Evolutionary conservation across 768 basidiomycete genomes (phyloP).

Genomic region (Mycena alexandri): DNA sequence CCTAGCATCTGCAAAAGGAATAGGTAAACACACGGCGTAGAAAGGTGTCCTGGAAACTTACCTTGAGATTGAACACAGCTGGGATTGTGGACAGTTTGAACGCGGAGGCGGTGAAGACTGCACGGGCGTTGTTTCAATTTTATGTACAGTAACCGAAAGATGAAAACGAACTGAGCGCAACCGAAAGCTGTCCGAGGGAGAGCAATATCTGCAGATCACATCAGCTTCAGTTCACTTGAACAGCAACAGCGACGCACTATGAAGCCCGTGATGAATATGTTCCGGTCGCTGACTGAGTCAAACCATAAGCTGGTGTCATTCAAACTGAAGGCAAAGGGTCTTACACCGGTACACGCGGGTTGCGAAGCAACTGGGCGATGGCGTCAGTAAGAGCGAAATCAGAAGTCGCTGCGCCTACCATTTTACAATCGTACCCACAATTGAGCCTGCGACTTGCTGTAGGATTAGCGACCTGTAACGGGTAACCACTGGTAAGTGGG

Average conservation of each 20-base stretch:
- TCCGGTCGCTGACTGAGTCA: constrained; percentile 67
- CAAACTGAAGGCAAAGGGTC: constrained; percentile 28
- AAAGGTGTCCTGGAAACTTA: constrained; percentile 40
- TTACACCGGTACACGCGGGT: constrained; percentile 76
- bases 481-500: not conserved
- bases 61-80: constrained; percentile 60
- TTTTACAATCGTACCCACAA: constrained; percentile 73
- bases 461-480: constrained; percentile 63
- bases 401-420: constrained; percentile 12
- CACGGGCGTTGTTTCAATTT: not conserved
- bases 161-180: constrained; percentile 54
- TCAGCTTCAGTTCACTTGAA: not conserved
- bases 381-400: not conserved
- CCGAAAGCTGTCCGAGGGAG: constrained; percentile 65
- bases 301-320: not conserved
- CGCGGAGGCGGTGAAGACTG: constrained; percentile 64
- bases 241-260: constrained; percentile 58
- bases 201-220: constrained; percentile 56
- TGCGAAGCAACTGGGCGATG: constrained; percentile 60
- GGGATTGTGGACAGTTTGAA: constrained; percentile 57
- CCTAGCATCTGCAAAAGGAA: constrained; percentile 57
- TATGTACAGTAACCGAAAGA: constrained; percentile 3
- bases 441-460: constrained; percentile 54
- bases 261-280: constrained; percentile 63
- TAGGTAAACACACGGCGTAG: not conserved